A percentile compares a stretch with the other conserved stretches of the same genome.
Evolutionary conservation across 768 basidiomycete genomes (phyloP).

Genomic region (Mycena galericulata): DNA sequence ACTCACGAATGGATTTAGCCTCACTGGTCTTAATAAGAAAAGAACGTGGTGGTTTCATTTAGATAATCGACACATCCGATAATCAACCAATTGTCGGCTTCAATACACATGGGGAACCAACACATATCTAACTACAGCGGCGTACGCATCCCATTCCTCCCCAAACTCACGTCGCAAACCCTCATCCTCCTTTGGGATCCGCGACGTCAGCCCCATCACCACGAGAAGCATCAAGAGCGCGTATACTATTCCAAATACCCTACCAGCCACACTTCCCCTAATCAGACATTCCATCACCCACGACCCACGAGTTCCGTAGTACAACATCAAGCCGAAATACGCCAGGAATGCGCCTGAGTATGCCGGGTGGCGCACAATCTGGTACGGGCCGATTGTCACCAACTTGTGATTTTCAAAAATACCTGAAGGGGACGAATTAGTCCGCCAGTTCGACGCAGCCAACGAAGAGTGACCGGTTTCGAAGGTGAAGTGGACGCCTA

Average conservation of each 20-base stretch:
- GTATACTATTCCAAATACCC: slow-evolving; percentile 20
- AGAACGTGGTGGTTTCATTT: no score
- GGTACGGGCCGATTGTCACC: slow-evolving; percentile 47
- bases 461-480: no score
- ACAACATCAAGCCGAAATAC: slow-evolving; percentile 45
- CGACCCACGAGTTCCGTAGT: slow-evolving; percentile 46
- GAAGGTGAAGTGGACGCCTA: slow-evolving; percentile 31
- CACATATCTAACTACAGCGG: slow-evolving; percentile 40
- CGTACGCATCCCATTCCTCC: slow-evolving; percentile 48
- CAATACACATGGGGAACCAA: slow-evolving; percentile 49
- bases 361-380: slow-evolving; percentile 48
- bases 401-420: slow-evolving; percentile 30
- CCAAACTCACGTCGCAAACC: slow-evolving; percentile 46
- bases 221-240: slow-evolving; percentile 25
- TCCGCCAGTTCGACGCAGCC: no score
- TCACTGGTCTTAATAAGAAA: no score
- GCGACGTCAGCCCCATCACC: slow-evolving; percentile 27
- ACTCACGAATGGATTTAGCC: no score
- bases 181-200: slow-evolving; percentile 47
- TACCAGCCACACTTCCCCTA: slow-evolving; percentile 42
- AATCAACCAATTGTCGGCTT: not conserved
- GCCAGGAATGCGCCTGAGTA: slow-evolving; percentile 46
- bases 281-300: slow-evolving; percentile 47
- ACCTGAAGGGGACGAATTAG: no score
- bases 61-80: not conserved